A percentile compares a stretch with the other conserved stretches of the same genome.
Evolutionary conservation across 2,329 filamentous ascomycete species (phyloP).

Genomic region (Xylariaceae sp.): DNA sequence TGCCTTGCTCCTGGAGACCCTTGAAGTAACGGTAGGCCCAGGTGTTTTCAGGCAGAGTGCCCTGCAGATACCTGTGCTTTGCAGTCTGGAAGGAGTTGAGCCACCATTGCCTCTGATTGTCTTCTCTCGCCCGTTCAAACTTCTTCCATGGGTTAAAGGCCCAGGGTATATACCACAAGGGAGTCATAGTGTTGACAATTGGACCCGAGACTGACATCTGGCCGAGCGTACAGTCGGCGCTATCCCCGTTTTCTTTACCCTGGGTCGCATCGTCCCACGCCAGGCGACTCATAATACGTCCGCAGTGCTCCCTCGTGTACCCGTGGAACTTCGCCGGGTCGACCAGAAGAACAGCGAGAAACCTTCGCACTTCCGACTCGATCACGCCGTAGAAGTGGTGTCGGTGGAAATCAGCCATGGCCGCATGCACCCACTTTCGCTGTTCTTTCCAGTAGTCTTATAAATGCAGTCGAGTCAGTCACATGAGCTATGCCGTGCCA

Average conservation of each 20-base stretch:
- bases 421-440: slow-evolving; percentile 47
- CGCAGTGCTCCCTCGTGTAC: slow-evolving; percentile 44
- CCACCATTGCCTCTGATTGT: slow-evolving; percentile 43
- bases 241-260: slow-evolving; percentile 41
- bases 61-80: slow-evolving; percentile 37
- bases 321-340: slow-evolving; percentile 42
- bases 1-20: slow-evolving; percentile 38
- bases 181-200: slow-evolving; percentile 45
- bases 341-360: slow-evolving; percentile 41
- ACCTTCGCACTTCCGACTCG: slow-evolving; percentile 42
- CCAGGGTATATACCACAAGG: slow-evolving; percentile 41
- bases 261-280: slow-evolving; percentile 46
- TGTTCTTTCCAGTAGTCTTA: slow-evolving; percentile 44
- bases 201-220: slow-evolving; percentile 49
- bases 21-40: slow-evolving; percentile 46
- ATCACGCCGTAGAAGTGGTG: slow-evolving; percentile 44
- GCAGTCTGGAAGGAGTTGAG: slow-evolving; percentile 37
- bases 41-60: slow-evolving; percentile 40
- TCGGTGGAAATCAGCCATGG: slow-evolving; percentile 39
- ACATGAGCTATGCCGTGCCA: neutral
- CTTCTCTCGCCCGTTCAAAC: slow-evolving; percentile 41
- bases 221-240: slow-evolving; percentile 42
- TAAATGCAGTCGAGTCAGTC: neutral
- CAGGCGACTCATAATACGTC: slow-evolving; percentile 45
- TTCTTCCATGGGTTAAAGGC: slow-evolving; percentile 44